Evolutionary conservation across 2,329 filamentous ascomycete species (phyloP), one percentile per base, ranked within the genome.

Genomic region (Venturia carpophila): DNA sequence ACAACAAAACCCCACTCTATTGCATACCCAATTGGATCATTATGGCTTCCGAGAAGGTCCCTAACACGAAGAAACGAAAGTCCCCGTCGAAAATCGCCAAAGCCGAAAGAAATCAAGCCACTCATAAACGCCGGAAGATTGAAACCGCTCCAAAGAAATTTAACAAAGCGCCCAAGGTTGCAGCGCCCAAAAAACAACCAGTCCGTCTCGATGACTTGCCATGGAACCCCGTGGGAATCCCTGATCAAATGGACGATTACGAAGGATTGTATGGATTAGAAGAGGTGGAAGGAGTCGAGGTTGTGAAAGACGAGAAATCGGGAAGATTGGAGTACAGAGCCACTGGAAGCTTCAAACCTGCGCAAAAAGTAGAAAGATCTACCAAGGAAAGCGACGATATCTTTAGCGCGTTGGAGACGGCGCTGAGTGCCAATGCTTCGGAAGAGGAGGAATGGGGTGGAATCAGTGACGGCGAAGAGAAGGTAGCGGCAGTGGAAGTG

Each of bases 231-330:
- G 85, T 94, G 3, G 73, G 79, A 43, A 78, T 88, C 70, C 90
- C 91, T 7, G 89, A 92, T 72, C 86, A 89, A 72, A 81, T 92
- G 70, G 87, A 93, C 58, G 91, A 97, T 77, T 90, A 90, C n/a
- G 92, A 95, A 68, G 94, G 94, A 0, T 97, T 99, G 75, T 95
- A 88, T 71, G 92, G 90, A 0, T 78, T 99, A 1, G 92, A 99
- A 71, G 92, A 97, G 71, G 88, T 97, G 60, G 90, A 96, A 19
- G 91, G 90, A 63, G 90, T 99, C 1, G 90, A 96, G 39, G 82
- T 99, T n/a, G 79, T 96, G 52, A 84, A 83, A 67, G 77, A 81
- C 30, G 70, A 69, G 0, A 70, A 71, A 2, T 81, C 87, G 39
- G 86, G 85, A 9, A 73, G 71, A 19, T 68, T 80, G 5, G 74